A percentile compares a stretch with the other conserved stretches of the same genome.
Conservation (phyloP, 306 rosid genomes). For the Trifolium dubium region DNA sequence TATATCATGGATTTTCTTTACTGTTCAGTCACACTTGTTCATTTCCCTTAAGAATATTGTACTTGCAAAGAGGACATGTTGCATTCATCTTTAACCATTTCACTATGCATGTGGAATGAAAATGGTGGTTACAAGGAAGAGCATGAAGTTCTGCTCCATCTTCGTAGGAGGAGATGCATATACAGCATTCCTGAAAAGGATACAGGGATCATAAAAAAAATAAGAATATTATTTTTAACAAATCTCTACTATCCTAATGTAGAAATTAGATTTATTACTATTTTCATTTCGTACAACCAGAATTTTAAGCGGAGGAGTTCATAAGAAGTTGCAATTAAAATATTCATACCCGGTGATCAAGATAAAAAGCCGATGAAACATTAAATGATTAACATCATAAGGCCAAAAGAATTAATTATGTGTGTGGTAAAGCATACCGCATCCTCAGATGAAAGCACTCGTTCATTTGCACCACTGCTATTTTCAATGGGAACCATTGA, state of each 20-base stretch:
- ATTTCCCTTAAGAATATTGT: conserved; percentile 75
- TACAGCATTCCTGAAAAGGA: conserved; percentile 83
- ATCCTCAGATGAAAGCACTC: conserved; percentile 71
- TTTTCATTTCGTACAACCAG: background rate
- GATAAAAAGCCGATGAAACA: conserved; percentile 13
- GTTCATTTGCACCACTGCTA: conserved; percentile 60
- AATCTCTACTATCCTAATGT: background rate
- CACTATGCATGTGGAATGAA: conserved; percentile 74
- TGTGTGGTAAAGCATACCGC: conserved; percentile 62
- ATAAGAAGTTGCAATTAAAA: background rate
- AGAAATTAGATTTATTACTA: conserved; percentile 6
- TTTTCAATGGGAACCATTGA: conserved; percentile 75
- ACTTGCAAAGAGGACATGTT: conserved; percentile 97
- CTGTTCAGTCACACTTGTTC: conserved; percentile 60
- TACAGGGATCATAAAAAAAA: background rate
- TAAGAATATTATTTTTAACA: background rate
- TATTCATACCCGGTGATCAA: conserved; percentile 17
- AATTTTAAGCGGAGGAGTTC: conserved; percentile 11
- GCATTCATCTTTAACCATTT: conserved; percentile 98
- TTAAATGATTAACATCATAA: conserved; percentile 12
- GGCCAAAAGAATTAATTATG: conserved; percentile 1
- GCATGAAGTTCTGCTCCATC: conserved; percentile 82
- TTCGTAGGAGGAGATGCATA: conserved; percentile 84
- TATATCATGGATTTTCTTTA: conserved; percentile 2
- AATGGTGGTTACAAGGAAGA: conserved; percentile 96